Evolutionary conservation across 1,284 basidiomycete species (phyloP).

Genomic region (Meripilus lineatus): DNA sequence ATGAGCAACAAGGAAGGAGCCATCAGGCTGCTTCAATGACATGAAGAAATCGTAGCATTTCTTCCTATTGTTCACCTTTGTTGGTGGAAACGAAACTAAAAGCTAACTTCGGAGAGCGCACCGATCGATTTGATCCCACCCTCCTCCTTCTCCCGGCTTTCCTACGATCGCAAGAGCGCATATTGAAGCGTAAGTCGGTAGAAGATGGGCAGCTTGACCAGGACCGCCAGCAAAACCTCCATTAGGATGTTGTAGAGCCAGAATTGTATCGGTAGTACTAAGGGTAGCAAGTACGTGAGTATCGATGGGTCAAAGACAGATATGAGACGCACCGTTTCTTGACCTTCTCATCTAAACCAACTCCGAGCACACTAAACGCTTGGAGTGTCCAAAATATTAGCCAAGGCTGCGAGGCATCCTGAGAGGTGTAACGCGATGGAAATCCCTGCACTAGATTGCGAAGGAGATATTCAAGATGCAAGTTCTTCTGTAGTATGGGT

Average conservation of each 20-base stretch:
- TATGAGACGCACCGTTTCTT: constrained; percentile 58
- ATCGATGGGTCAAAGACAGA: not conserved
- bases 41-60: constrained; percentile 89
- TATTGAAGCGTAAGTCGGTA: constrained; percentile 89
- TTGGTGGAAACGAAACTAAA: not conserved
- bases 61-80: constrained; percentile 35
- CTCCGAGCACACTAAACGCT: constrained; percentile 71
- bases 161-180: constrained; percentile 84
- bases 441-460: constrained; percentile 73
- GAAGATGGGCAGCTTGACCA: constrained; percentile 82
- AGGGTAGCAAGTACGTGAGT: not conserved
- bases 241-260: constrained; percentile 72
- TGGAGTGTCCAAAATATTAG: constrained; percentile 89
- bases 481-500: constrained; percentile 45
- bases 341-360: constrained; percentile 69
- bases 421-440: constrained; percentile 68
- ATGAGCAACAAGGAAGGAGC: constrained; percentile 87
- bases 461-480: constrained; percentile 66
- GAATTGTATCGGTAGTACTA: constrained; percentile 74
- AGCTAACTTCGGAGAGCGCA: constrained; percentile 27
- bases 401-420: constrained; percentile 94
- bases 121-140: constrained; percentile 84
- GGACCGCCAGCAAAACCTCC: constrained; percentile 95
- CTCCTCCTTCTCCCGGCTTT: constrained; percentile 62
- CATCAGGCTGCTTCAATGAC: constrained; percentile 90